Conservation (phyloP, 306 rosid genomes). For the Prunus salicina region DNA sequence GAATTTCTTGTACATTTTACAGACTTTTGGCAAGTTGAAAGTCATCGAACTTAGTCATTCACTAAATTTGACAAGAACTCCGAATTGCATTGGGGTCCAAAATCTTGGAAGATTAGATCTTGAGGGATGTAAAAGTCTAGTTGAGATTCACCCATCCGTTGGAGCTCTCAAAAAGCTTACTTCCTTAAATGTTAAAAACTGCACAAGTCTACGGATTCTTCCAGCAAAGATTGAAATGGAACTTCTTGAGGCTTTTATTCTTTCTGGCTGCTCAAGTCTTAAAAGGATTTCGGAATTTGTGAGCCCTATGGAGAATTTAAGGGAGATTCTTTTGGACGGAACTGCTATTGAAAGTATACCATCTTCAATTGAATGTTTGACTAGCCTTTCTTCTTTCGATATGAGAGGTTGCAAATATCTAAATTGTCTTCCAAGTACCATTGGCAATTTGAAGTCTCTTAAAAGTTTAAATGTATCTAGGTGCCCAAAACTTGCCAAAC, state of each 20-base stretch:
- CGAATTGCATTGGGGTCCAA: neutral
- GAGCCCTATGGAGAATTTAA: neutral
- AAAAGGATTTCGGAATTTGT: constrained; percentile 9
- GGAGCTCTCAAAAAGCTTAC: neutral
- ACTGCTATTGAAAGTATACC: constrained; percentile 16
- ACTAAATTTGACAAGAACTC: neutral
- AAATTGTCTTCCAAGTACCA: too few species aligned
- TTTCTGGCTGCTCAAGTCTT: constrained; percentile 17
- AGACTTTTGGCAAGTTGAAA: constrained; percentile 6
- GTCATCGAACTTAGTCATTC: constrained; percentile 13
- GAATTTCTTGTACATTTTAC: neutral
- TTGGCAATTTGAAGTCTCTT: too few species aligned
- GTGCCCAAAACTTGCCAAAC: too few species aligned
- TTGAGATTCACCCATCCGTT: constrained; percentile 19
- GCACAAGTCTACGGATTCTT: constrained; percentile 11
- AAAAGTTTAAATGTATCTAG: too few species aligned
- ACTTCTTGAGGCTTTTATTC: constrained; percentile 8
- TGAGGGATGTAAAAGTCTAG: constrained; percentile 15
- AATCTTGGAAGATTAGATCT: constrained; percentile 22
- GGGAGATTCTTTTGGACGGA: constrained; percentile 6
- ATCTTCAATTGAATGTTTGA: neutral
- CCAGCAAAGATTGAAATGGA: neutral
- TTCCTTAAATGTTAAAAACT: neutral
- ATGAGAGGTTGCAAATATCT: too few species aligned
- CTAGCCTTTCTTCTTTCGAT: too few species aligned